Percentiles rank a stretch among this genome's conserved stretches.
These are phyloP conservation scores for Karstenula rhodostoma DNA, from an alignment of 2,329 filamentous ascomycete genomes.

Conservation along the genomic window DNA sequence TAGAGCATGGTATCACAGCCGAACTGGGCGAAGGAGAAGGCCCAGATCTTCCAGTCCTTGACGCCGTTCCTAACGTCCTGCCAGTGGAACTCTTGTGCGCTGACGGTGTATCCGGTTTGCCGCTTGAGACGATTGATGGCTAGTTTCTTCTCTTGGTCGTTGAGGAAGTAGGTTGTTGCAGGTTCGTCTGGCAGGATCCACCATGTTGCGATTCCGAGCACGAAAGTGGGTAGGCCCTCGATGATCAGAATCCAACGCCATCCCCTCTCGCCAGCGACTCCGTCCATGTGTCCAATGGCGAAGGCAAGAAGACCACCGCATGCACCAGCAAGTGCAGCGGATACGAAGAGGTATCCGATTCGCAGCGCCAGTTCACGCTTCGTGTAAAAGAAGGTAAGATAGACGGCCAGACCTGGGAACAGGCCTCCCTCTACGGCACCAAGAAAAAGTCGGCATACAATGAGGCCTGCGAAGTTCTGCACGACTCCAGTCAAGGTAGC, in stretches of 20 bases:
- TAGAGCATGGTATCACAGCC: conserved; percentile 80
- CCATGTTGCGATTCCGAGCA: conserved; percentile 64
- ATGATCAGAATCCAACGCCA: conserved; percentile 78
- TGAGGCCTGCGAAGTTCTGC: conserved; percentile 68
- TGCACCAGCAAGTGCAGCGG: conserved; percentile 74
- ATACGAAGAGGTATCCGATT: conserved; percentile 77
- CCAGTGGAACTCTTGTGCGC: conserved; percentile 64
- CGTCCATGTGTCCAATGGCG: conserved; percentile 77
- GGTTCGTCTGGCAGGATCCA: conserved; percentile 72
- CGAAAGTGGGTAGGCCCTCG: conserved; percentile 64
- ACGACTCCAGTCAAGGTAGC: conserved; percentile 75
- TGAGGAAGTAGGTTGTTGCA: conserved; percentile 69
- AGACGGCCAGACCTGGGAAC: conserved; percentile 73
- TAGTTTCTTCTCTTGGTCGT: conserved; percentile 66
- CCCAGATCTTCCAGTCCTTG: conserved; percentile 78
- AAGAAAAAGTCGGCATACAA: conserved; percentile 74
- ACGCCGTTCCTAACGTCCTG: conserved; percentile 72
- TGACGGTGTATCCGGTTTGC: conserved; percentile 58
- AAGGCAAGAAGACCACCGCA: conserved; percentile 77
- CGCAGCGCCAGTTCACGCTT: conserved; percentile 75
- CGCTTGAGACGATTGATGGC: conserved; percentile 60
- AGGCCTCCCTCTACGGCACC: conserved; percentile 74
- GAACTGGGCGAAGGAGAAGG: conserved; percentile 74
- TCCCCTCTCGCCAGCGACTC: conserved; percentile 67
- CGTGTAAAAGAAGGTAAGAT: conserved; percentile 79